Evolutionary conservation across 805 yeast genomes (phyloP), one percentile per base, ranked within the genome.

Genomic region (Metschnikowia lunata): DNA sequence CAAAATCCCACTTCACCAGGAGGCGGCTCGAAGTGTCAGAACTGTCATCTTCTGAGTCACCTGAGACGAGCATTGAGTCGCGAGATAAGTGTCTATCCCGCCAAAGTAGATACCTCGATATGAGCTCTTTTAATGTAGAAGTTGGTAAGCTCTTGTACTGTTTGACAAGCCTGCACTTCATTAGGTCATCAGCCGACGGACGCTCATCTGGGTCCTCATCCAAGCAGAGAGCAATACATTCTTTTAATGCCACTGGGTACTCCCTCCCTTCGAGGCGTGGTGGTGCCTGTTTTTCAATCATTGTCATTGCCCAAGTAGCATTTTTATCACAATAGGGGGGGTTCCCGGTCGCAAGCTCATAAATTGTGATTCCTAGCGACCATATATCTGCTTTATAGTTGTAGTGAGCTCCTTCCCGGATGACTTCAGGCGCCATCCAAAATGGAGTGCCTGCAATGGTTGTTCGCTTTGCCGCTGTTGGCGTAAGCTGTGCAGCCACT

Each of bases 371-470:
- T 12, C 99, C 99, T 38, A 91, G 64, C 0, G 98, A 90, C 99
- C 99, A 93, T 7, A 93, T 87, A 63, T 93, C 99, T 0, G 96
- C 99, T 64, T 84, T 90, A 36, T 83, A 78, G 62, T 87, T 96
- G 71, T 93, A 86, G 8, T 83, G 76, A 12, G 84, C 85, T 34
- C 95, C 95, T 63, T 91, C 97, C 67, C 87, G 77, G 33, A 91
- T 91, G 29, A 91, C 99, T 63, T 91, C 99, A 0, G 99, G 99
- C 0, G 99, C 97, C 99, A 93, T 93, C 99, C 99, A 93, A 61
- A 89, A 93, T 0, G 95, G 95, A 0, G 95, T 86, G 7, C 95
- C 95, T 0, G 96, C 98, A 80, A 95, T 89, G 0, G 99, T 93
- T 30, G 91, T 86, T 55, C 99, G 74, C 60, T 89, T 88, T 37